Base-by-base conservation (phyloP, 805 yeast species). In the Lachancea sp. region DNA sequence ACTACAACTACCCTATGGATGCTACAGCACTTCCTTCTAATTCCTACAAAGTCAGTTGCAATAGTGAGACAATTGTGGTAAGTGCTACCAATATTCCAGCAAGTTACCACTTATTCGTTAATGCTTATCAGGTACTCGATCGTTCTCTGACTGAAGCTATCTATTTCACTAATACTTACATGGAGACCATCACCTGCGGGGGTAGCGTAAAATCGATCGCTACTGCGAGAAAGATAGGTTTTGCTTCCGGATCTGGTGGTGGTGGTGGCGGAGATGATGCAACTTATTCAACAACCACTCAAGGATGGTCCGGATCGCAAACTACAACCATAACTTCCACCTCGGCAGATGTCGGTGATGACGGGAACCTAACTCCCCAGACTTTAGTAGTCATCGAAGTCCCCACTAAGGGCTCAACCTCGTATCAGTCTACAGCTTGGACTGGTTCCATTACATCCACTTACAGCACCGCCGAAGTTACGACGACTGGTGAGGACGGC, bases 51-150 rank as follows among this genome's bases (percentile, higher is more conserved):
- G 31, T 36, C 16, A 35, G 43, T 16, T 49, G 53, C 40, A 32
- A 34, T 10, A 20, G 39, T 12, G 45, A 47, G 27, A 45, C 47
- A 2, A 31, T 49, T 25, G 43, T 43, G 3, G 34, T 49, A 22
- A 40, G 44, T 26, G 53, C 53, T 22, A 42, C 41, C 27, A 38
- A 49, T 36, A 36, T 49, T 15, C 50, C 53, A 5, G 49, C 49
- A 3, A 46, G 49, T 6, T 49, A 47, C 32, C 47, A 47, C 20
- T 30, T 49, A 8, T 49, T 49, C 36, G 47, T 49, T 9, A 29
- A 36, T 26, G 48, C 45, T 2, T 47, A 42, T 33, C 53, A 49
- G 18, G 34, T 25, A 4, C 2, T 44, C 4, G 35, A 25, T 32
- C 12, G 37, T 2, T 12, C 25, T 15, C 12, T 12, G 3, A 10